Base-by-base conservation (phyloP, 169 alveolate genomes). In the Eimeria nieschulzi region DNA sequence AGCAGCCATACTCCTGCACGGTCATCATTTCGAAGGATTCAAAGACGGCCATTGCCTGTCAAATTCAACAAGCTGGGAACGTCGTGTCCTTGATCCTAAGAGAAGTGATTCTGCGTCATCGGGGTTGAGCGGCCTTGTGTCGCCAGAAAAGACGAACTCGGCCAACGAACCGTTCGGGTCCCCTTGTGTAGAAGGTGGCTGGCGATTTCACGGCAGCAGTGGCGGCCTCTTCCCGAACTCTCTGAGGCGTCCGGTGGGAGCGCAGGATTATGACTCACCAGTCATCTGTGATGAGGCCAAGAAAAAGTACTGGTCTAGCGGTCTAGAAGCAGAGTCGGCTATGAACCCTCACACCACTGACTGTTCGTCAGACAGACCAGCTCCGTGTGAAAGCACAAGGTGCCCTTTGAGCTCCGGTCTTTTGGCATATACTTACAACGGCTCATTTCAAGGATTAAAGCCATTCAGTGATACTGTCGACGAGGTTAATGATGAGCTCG, bases 1-100 rank as follows among this genome's bases (percentile, higher is more conserved):
- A 63, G 21, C 78, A 0, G 76, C 90, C 64, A 82, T 82, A 23
- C 90, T 61, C 26, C 90, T 82, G 6, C 90, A 82, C 55, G 78
- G 90, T 1, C 90, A 82, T 59, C 78, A 82, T n/a, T 21, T 63
- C 64, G 76, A 82, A 12, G n/a, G 21, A 33, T 6, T 33, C 78
- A 7, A 26, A 82, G 90, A 63, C 64, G n/a, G 33, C 13, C 79
- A 59, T n/a, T 63, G 33, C 78, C 66, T 26, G 26, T 21, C 23
- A n/a, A 33, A 33, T 3, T 33, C 46, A 33, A 33, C 64, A 33
- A 73, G 39, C 53, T 3, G 90, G 79, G 26, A 12, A 76, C 54
- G 33, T 17, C 66, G 66, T 33, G 15, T 33, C 46, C 26, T 13
- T 33, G 78, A 13, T 53, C 78, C 19, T 59, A 54, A 9, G 21